A percentile compares a stretch with the other conserved stretches of the same genome.
These are phyloP conservation scores for Pythium biforme DNA, from an alignment of 352 stramenopile genomes.

Conservation along the genomic window DNA sequence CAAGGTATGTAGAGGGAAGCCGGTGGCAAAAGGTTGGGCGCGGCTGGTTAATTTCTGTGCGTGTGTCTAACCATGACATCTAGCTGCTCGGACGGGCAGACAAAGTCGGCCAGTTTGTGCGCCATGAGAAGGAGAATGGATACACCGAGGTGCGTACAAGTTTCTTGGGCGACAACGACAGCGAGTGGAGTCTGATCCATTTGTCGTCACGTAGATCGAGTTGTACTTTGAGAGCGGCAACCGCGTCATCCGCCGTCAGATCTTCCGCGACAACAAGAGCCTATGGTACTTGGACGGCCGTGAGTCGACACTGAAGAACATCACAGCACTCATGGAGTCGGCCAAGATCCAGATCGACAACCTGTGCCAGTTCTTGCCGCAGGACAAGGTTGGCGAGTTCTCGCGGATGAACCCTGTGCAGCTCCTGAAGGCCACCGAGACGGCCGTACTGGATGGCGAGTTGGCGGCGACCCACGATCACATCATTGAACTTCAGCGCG, in stretches of 20 bases:
- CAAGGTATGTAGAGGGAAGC: conserved; percentile 43
- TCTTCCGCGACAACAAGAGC: conserved; percentile 90
- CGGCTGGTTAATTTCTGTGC: too few relatives aligned
- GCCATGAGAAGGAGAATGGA: conserved; percentile 80
- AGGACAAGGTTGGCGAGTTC: conserved; percentile 95
- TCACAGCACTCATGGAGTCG: conserved; percentile 75
- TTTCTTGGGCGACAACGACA: background rate
- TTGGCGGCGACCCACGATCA: conserved; percentile 69
- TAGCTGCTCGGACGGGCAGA: conserved; percentile 93
- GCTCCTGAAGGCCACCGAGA: conserved; percentile 80
- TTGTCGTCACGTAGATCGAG: conserved; percentile 83
- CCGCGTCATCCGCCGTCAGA: conserved; percentile 87
- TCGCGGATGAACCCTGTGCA: conserved; percentile 77
- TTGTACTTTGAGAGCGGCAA: conserved; percentile 82
- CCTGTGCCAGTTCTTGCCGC: conserved; percentile 97
- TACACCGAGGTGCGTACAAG: conserved; percentile 66
- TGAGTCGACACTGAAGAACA: conserved; percentile 65
- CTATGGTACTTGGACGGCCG: conserved; percentile 78
- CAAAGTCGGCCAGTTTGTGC: conserved; percentile 90
- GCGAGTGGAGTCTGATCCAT: conserved; percentile 6
- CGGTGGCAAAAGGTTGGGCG: too few relatives aligned
- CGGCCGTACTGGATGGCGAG: conserved; percentile 69
- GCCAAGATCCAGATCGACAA: conserved; percentile 98
- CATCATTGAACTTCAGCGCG: conserved; percentile 74
- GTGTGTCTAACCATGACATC: background rate